Evolutionary conservation across 1,284 basidiomycete genomes (phyloP), one percentile per base, ranked within the genome.

Genomic region (Cystobasidiaceae sp.): DNA sequence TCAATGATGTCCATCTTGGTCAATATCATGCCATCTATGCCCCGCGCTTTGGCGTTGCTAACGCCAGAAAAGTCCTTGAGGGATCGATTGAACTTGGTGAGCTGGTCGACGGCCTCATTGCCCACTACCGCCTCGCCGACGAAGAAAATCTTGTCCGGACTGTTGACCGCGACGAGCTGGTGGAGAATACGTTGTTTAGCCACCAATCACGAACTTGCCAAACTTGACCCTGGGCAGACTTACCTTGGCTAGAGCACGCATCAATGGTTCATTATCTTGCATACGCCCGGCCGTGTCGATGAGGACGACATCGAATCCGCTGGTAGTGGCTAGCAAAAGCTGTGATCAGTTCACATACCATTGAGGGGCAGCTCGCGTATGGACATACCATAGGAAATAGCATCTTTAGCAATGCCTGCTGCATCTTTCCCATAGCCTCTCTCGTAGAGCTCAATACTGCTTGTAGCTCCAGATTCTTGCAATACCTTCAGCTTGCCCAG

Each of bases 1-100:
- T 91, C 90, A 11, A 97, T 93, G 0, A 93, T 97, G 76, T 97
- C 93, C 86, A 93, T 96, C 64, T 97, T 97, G 34, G 93, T 97
- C 66, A 97, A 84, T 43, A 97, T 80, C 86, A 96, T 97, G 25
- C 93, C 93, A 75, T 97, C 93, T 68, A 97, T 93, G 1, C 93
- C 93, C 44, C 92, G 84, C 58, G 86, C 86, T 73, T 85, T 85
- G 13, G 84, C 83, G 30, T 81, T 78, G 1, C 77, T 78, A 6
- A 75, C 74, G 1, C 84, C 83, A 8, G 88, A 89, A 74, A 94
- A 96, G 75, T 97, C 91, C 45, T 87, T 85, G 66, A 97, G 77
- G 0, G 92, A 86, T 33, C 91, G 86, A 74, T 97, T 92, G 75
- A 97, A 97, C 77, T 96, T 96, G 62, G 86, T 87, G 51, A 96